A percentile compares a stretch with the other conserved stretches of the same genome.
phyloP scores from a whole-genome alignment of 306 rosid species.

The Rosa lucieae region DNA sequence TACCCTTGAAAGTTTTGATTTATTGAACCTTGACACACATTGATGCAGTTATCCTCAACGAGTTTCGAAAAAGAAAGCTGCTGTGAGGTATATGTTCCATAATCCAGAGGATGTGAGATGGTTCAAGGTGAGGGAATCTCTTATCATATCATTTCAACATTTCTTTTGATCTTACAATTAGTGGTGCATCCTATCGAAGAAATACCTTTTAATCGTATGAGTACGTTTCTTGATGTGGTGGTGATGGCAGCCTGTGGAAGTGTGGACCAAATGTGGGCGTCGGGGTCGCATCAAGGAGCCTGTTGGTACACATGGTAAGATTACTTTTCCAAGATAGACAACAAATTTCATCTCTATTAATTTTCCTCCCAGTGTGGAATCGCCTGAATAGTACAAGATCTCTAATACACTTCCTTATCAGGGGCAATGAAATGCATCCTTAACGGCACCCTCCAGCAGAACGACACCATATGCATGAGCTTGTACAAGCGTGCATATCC shows the following conservation, averaged over 20 bases:
- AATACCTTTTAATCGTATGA: conserved; percentile 14
- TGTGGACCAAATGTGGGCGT: conserved; percentile 77
- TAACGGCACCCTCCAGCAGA: conserved; percentile 78
- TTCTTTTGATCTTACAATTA: conserved; percentile 8
- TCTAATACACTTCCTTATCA: conserved; percentile 20
- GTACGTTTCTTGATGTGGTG: conserved; percentile 21
- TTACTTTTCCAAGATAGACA: not conserved
- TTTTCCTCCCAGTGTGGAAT: not conserved
- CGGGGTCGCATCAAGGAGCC: conserved; percentile 96
- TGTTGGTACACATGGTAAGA: conserved; percentile 93
- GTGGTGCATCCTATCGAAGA: not conserved
- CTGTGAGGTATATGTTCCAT: conserved; percentile 83
- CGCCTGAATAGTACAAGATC: not conserved
- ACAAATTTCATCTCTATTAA: not conserved
- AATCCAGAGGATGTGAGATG: conserved; percentile 95
- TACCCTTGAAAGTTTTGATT: not conserved
- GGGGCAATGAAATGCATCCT: conserved; percentile 86
- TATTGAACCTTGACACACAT: not conserved
- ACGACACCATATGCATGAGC: conserved; percentile 83
- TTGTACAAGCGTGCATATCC: conserved; percentile 89
- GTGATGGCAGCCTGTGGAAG: conserved; percentile 88
- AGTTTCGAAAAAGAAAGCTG: conserved; percentile 86
- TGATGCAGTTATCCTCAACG: conserved; percentile 90
- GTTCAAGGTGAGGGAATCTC: conserved; percentile 70
- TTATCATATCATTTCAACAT: not conserved